Conservation (phyloP, 2,329 filamentous ascomycete genomes). For the Fonsecaea nubica region DNA sequence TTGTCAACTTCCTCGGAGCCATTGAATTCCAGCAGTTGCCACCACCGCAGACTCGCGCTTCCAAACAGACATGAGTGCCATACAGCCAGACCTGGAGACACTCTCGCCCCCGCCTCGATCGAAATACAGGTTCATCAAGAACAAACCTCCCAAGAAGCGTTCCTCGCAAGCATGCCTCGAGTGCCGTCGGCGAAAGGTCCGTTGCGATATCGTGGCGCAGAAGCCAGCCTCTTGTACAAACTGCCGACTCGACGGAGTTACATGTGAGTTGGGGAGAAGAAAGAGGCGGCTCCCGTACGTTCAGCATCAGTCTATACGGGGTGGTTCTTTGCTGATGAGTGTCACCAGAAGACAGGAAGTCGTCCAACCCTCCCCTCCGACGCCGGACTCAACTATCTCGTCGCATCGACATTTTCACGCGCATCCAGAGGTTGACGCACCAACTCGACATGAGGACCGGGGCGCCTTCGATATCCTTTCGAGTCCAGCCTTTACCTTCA, state of each 20-base stretch:
- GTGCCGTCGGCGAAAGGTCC: slow-evolving; percentile 21
- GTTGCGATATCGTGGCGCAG: slow-evolving; percentile 16
- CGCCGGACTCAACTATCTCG: neutral
- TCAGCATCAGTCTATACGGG: neutral
- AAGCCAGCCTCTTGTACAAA: slow-evolving; percentile 13
- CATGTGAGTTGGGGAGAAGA: slow-evolving; percentile 9
- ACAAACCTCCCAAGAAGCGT: slow-evolving; percentile 16
- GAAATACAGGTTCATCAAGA: slow-evolving; percentile 15
- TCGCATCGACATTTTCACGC: slow-evolving; percentile 3
- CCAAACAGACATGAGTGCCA: neutral
- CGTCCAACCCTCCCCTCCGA: slow-evolving; percentile 9
- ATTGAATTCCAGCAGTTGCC: neutral
- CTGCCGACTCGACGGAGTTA: slow-evolving; percentile 16
- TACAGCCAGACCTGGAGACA: neutral
- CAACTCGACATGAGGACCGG: slow-evolving; percentile 2
- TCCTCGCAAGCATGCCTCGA: slow-evolving; percentile 19
- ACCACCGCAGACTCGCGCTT: neutral
- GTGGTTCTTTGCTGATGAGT: neutral
- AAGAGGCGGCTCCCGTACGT: slow-evolving; percentile 14
- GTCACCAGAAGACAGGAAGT: slow-evolving; percentile 1
- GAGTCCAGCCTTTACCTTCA: neutral
- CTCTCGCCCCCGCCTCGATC: neutral
- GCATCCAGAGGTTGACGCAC: neutral
- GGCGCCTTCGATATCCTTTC: slow-evolving; percentile 6
- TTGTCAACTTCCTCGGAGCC: neutral